Conservation (phyloP, 306 rosid genomes). For the Hippophae tibetana region DNA sequence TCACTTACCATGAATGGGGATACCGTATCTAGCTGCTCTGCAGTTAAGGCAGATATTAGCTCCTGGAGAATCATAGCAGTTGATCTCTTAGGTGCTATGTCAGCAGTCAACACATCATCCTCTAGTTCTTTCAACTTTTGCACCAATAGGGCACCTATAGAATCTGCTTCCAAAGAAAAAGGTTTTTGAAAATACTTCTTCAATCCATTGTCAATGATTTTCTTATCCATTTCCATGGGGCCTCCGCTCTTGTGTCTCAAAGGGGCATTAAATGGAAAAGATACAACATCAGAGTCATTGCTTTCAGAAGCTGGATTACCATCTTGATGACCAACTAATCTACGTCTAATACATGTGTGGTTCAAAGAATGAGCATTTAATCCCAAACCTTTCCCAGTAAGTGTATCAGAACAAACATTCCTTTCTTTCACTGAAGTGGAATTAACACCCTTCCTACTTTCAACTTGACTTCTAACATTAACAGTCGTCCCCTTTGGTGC, state of each 20-base stretch:
- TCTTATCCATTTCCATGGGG: constrained; percentile 25
- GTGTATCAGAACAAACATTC: constrained; percentile 24
- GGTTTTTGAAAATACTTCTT: constrained; percentile 30
- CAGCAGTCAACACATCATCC: constrained; percentile 36
- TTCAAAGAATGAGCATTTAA: constrained; percentile 24
- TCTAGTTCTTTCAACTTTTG: constrained; percentile 68
- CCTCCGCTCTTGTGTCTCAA: constrained; percentile 32
- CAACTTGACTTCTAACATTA: constrained; percentile 27
- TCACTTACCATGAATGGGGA: constrained; percentile 28
- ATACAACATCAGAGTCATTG: constrained; percentile 39
- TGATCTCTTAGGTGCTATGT: constrained; percentile 40
- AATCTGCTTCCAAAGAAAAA: constrained; percentile 41
- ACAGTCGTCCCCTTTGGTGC: constrained; percentile 53
- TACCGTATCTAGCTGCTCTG: constrained; percentile 30
- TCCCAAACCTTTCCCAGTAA: constrained; percentile 32
- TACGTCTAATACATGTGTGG: constrained; percentile 21
- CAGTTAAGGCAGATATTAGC: constrained; percentile 56
- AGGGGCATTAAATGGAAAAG: constrained; percentile 56
- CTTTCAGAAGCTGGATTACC: constrained; percentile 25
- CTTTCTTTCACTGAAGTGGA: constrained; percentile 33
- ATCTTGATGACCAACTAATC: constrained; percentile 33
- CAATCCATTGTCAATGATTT: constrained; percentile 20
- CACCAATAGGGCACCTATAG: constrained; percentile 57
- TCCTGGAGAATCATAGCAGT: constrained; percentile 65
- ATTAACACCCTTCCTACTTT: constrained; percentile 22